phyloP scores from a whole-genome alignment of 352 stramenopile genomes.

The Phytophthora pinifolia region DNA sequence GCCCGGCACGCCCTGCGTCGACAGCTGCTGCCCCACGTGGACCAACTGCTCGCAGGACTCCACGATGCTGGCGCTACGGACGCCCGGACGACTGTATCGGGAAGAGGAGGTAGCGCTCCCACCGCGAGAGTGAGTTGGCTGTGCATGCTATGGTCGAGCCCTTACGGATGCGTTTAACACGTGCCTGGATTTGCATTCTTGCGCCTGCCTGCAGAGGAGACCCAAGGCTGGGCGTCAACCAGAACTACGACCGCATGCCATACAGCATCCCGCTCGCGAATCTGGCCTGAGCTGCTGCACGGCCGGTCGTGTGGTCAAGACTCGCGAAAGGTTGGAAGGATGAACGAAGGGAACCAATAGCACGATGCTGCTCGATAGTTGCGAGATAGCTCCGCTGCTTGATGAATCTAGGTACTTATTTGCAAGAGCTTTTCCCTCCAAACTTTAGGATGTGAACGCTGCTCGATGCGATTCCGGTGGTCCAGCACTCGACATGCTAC shows the following conservation, averaged over 20 bases:
- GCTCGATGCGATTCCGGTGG: slow-evolving; percentile 3
- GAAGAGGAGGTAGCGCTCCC: slow-evolving; percentile 56
- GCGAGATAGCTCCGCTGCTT: no score
- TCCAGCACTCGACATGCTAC: slow-evolving; percentile 5
- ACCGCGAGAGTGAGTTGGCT: slow-evolving; percentile 49
- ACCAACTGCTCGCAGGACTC: slow-evolving; percentile 47
- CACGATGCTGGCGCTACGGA: slow-evolving; percentile 44
- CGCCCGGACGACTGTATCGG: slow-evolving; percentile 48
- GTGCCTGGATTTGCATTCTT: slow-evolving; percentile 3
- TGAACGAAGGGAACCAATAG: neutral
- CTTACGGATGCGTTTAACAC: slow-evolving; percentile 6
- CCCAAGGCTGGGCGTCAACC: slow-evolving; percentile 67
- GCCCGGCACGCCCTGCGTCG: slow-evolving; percentile 59
- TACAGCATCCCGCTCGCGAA: slow-evolving; percentile 75
- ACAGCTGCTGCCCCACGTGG: slow-evolving; percentile 54
- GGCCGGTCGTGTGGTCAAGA: no score
- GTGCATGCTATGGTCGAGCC: slow-evolving; percentile 7
- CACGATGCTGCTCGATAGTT: neutral
- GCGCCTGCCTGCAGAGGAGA: slow-evolving; percentile 44
- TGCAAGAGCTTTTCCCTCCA: no score
- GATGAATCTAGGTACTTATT: no score
- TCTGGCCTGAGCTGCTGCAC: slow-evolving; percentile 29
- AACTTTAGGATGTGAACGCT: no score
- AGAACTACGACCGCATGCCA: slow-evolving; percentile 75
- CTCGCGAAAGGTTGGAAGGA: neutral